Conservation (phyloP, 371 early-diverging fungal genomes). For the Mortierella sp. region DNA sequence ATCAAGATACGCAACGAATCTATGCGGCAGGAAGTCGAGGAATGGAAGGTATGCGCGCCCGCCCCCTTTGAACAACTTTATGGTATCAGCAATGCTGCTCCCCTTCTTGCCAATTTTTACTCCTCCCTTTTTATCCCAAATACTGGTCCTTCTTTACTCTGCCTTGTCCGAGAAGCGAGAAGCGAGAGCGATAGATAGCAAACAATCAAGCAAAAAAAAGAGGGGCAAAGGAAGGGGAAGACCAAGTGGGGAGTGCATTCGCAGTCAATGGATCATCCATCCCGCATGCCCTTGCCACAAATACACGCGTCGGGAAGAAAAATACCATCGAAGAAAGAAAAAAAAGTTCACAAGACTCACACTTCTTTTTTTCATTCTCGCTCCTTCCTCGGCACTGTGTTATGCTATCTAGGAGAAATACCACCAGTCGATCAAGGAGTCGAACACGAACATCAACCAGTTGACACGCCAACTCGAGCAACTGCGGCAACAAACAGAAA, state of each 20-base stretch:
- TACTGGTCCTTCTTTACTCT: background rate
- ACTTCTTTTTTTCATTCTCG: background rate
- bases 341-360: background rate
- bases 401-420: slow-evolving; percentile 62
- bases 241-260: background rate
- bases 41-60: slow-evolving; percentile 81
- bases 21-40: slow-evolving; percentile 74
- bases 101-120: background rate
- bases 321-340: background rate
- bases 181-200: too few species aligned
- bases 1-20: slow-evolving; percentile 71
- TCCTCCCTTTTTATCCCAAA: background rate
- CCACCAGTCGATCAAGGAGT: slow-evolving; percentile 66
- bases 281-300: background rate
- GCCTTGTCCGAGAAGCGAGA: background rate
- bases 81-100: too few species aligned
- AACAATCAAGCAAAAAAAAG: too few species aligned
- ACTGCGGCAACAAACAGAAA: slow-evolving; percentile 78
- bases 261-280: slow-evolving; percentile 7
- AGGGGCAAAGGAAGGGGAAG: background rate
- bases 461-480: slow-evolving; percentile 85
- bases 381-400: too few species aligned
- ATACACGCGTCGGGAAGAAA: background rate
- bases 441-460: slow-evolving; percentile 72
- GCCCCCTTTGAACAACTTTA: too few species aligned